These are phyloP conservation scores for Fusarium redolens DNA, from an alignment of 2,329 filamentous ascomycete genomes.

Conservation along the genomic window DNA sequence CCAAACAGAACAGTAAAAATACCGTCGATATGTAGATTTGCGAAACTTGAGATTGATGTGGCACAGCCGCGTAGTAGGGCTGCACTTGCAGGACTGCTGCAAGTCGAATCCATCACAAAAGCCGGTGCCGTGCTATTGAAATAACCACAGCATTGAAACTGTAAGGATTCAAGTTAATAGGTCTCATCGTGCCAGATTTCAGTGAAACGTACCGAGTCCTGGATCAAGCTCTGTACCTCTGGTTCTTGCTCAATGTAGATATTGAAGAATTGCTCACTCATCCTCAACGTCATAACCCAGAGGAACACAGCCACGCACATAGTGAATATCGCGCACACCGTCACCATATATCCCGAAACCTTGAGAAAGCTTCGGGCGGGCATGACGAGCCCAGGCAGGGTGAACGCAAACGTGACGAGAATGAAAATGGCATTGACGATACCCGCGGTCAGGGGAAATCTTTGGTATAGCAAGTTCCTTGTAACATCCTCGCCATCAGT, in stretches of 20 bases:
- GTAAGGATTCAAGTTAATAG: not conserved
- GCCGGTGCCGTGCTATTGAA: constrained; percentile 76
- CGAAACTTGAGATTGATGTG: constrained; percentile 72
- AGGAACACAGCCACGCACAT: constrained; percentile 73
- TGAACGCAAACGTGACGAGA: constrained; percentile 75
- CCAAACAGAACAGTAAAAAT: constrained; percentile 86
- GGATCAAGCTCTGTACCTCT: constrained; percentile 73
- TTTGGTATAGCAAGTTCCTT: constrained; percentile 63
- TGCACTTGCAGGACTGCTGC: constrained; percentile 76
- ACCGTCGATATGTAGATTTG: constrained; percentile 77
- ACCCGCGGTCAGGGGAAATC: constrained; percentile 71
- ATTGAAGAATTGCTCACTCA: constrained; percentile 69
- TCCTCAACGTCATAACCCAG: constrained; percentile 79
- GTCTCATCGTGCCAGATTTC: not conserved
- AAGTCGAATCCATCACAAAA: constrained; percentile 76
- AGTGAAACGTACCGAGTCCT: constrained; percentile 68
- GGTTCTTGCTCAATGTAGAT: constrained; percentile 71
- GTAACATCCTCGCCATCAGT: constrained; percentile 61
- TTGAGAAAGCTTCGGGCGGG: constrained; percentile 77
- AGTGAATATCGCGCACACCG: constrained; percentile 72
- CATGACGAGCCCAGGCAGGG: constrained; percentile 77
- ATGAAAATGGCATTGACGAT: constrained; percentile 79
- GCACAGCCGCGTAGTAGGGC: constrained; percentile 78
- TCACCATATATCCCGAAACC: constrained; percentile 71
- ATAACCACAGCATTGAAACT: constrained; percentile 88